A percentile compares a stretch with the other conserved stretches of the same genome.
These are phyloP conservation scores for Boletus barrowsii DNA, from an alignment of 768 basidiomycete species.

Conservation along the genomic window DNA sequence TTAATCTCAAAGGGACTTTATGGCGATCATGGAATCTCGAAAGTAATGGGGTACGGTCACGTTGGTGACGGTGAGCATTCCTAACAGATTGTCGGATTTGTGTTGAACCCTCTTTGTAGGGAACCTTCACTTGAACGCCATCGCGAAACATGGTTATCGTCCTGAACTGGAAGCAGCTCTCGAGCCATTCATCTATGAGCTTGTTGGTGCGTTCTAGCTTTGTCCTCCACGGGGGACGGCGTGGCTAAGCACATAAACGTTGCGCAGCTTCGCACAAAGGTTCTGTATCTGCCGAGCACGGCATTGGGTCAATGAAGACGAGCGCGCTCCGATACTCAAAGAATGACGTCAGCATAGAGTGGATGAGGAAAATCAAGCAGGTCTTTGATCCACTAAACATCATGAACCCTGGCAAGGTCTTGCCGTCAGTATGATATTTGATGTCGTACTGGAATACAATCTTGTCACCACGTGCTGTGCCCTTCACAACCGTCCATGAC, in stretches of 20 bases:
- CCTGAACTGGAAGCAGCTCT: constrained; percentile 82
- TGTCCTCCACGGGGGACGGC: neutral
- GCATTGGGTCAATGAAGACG: constrained; percentile 94
- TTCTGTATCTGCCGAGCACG: constrained; percentile 96
- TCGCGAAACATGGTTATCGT: constrained; percentile 71
- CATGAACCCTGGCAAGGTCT: constrained; percentile 89
- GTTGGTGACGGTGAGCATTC: constrained; percentile 82
- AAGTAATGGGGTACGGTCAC: constrained; percentile 93
- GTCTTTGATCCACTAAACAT: constrained; percentile 89
- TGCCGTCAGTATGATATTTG: constrained; percentile 29
- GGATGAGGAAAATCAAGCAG: constrained; percentile 89
- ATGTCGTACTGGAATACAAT: neutral
- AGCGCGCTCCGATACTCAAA: constrained; percentile 89
- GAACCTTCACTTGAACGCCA: constrained; percentile 90
- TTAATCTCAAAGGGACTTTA: constrained; percentile 68
- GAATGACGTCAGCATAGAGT: constrained; percentile 67
- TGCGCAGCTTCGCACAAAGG: constrained; percentile 69
- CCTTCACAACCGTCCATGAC: constrained; percentile 7
- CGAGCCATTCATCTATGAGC: constrained; percentile 94
- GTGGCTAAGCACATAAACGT: constrained; percentile 1
- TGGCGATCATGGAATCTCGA: constrained; percentile 70
- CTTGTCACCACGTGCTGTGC: neutral
- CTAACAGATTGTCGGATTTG: neutral
- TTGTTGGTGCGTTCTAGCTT: constrained; percentile 57
- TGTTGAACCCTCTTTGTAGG: constrained; percentile 43